A percentile compares a stretch with the other conserved stretches of the same genome.
These are phyloP conservation scores for Maudiozyma saulgeensis DNA, from an alignment of 805 yeast species.

Conservation along the genomic window DNA sequence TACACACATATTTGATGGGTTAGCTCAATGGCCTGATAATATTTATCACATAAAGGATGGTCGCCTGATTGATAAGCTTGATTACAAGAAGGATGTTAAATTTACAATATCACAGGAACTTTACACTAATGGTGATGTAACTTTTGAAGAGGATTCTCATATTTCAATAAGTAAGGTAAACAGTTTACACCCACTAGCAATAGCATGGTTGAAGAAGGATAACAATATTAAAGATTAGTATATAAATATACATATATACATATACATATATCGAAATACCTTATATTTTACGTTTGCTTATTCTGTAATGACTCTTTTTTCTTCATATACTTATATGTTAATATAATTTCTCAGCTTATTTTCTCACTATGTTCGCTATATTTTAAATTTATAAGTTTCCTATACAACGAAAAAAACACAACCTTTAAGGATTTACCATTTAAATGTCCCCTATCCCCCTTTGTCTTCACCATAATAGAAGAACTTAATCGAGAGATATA, in stretches of 20 bases:
- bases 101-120: conserved; percentile 16
- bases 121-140: conserved; percentile 18
- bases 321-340: too few species aligned
- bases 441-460: too few species aligned
- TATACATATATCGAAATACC: background rate
- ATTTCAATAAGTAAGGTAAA: conserved; percentile 27
- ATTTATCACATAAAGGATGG: conserved; percentile 74
- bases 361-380: too few species aligned
- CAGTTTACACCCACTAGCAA: conserved; percentile 64
- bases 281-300: too few species aligned
- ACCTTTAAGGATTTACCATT: too few species aligned
- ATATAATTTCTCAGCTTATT: too few species aligned
- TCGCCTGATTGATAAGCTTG: conserved; percentile 31
- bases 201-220: conserved; percentile 45
- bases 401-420: too few species aligned
- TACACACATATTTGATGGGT: conserved; percentile 94
- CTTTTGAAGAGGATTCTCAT: conserved; percentile 5
- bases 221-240: conserved; percentile 5
- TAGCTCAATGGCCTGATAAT: conserved; percentile 83
- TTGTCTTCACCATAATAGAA: too few species aligned
- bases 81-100: conserved; percentile 27
- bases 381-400: too few species aligned
- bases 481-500: too few species aligned
- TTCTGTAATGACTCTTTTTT: too few species aligned
- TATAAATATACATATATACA: background rate